These are phyloP conservation scores for Fusarium papillatum DNA, from an alignment of 2,329 filamentous ascomycete genomes.

Conservation along the genomic window DNA sequence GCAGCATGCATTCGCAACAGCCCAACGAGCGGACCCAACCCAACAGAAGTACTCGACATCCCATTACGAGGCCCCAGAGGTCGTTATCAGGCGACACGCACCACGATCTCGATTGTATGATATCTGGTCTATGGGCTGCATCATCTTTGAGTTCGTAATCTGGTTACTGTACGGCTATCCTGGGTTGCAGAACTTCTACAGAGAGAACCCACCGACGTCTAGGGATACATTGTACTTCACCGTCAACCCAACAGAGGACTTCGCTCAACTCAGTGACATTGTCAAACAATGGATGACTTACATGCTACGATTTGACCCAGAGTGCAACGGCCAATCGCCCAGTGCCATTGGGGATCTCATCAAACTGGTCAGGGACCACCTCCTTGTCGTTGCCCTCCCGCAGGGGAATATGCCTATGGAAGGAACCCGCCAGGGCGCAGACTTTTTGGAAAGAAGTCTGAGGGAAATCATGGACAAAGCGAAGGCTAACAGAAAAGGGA, in stretches of 20 bases:
- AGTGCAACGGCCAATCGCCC: conserved; percentile 3
- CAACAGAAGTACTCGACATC: conserved; percentile 22
- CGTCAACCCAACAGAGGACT: not conserved
- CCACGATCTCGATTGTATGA: conserved; percentile 43
- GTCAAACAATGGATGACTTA: not conserved
- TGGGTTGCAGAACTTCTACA: conserved; percentile 12
- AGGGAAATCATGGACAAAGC: not conserved
- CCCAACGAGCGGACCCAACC: not conserved
- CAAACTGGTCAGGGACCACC: conserved; percentile 6
- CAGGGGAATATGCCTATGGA: not conserved
- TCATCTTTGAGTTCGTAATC: conserved; percentile 45
- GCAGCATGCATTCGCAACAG: conserved; percentile 20
- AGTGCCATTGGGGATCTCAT: conserved; percentile 20
- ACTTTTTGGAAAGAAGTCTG: not conserved
- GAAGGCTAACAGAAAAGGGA: not conserved
- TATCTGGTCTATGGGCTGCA: conserved; percentile 48
- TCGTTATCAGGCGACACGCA: not conserved
- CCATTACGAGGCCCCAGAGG: conserved; percentile 34
- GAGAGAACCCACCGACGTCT: not conserved
- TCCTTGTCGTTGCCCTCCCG: conserved; percentile 17
- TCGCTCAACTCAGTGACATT: conserved; percentile 1
- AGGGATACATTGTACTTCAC: conserved; percentile 14
- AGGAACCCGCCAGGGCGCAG: not conserved
- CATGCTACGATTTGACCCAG: conserved; percentile 19
- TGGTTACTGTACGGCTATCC: conserved; percentile 44